Evolutionary conservation across 176 grass and related monocot genomes (phyloP), one percentile per base, ranked within the genome.

Genomic region (Oryza glumipatula): DNA sequence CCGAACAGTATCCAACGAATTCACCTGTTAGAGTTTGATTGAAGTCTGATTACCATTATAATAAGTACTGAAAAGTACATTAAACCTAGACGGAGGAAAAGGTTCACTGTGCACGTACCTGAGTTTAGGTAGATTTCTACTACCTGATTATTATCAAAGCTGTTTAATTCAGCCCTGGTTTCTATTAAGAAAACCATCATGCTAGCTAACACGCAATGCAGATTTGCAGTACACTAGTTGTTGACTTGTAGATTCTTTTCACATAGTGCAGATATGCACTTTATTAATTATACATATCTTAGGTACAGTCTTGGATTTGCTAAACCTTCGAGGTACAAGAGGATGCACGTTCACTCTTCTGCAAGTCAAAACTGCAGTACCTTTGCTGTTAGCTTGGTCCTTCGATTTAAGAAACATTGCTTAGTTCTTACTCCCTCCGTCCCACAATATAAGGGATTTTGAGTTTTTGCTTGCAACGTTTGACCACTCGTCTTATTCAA

Each of bases 171-270:
- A 75, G 67, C 74, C 14, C 71, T 5, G 46, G 47, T 23, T 43
- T 41, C 11, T 47, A 41, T 66, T 56, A 61, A 22, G 28, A 87
- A 51, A n/a, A 24, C 3, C 7, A 11, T 43, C 12, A 9, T 32
- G 76, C 60, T 75, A 80, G 47, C 35, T 78, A 58, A 23, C 76
- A 84, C 68, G 76, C 21, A 80, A 64, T 64, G 52, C 66, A 23
- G 13, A 63, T 26, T 70, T 46, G 36, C 46, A 15, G 9, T 73
- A 39, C 67, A 54, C 28, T 21, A 30, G 47, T 39, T 70, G 69
- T 86, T 79, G 80, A 90, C 68, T 26, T 68, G 39, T 61, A 68
- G 68, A 78, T 87, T 74, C 61, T 26, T 15, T 75, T 74, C 88
- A 70, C 51, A 69, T 76, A 22, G 39, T 80, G 41, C 80, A 80